Base-by-base conservation (phyloP, 768 basidiomycete genomes). In the Sarcodon aspratus region DNA sequence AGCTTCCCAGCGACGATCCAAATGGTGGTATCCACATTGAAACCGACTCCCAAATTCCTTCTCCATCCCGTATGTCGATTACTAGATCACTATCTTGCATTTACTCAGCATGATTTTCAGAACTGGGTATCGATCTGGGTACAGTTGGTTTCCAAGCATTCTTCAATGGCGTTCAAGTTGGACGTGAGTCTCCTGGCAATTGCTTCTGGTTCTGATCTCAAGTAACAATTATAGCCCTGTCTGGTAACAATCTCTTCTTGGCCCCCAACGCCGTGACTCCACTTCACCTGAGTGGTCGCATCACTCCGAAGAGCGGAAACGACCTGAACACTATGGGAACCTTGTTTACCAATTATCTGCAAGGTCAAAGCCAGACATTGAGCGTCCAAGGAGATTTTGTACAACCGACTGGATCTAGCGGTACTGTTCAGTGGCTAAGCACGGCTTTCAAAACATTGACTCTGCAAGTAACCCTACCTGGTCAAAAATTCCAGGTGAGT, bases 21-120 rank as follows among this genome's bases (percentile, higher is more conserved):
- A 74, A 73, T 34, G 83, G 82, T 48, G 82, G 83, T 31, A 85
- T 85, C 50, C 75, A 75, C 46, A 79, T 85, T 46, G 79, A 80
- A 54, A 82, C 80, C 4, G 80, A 82, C 59, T 73, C 80, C 0
- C 48, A 63, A 17, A 84, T 85, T 52, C 81, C 80, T 9, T 85
- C 83, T 11, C 66, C 74, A 50, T 71, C 80, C 55, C 81, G 80
- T 82, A 48, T 36, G 81, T 76, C 21, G 21, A 27, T 3, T 27
- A 12, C 12, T n/a, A 43, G 7, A 47, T 18, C 12, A 35, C 36
- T 27, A 17, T 9, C 9, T 17, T 6, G 33, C 1, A 1, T 35
- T 1, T 13, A 27, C 38, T 36, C 31, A 35, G 7, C n/a, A 13
- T 3, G 17, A 3, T 32, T 18, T 33, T 36, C 62, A 79, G 80